Evolutionary conservation across 83 land plant species (phyloP).

Genomic region (Thuja plicata): DNA sequence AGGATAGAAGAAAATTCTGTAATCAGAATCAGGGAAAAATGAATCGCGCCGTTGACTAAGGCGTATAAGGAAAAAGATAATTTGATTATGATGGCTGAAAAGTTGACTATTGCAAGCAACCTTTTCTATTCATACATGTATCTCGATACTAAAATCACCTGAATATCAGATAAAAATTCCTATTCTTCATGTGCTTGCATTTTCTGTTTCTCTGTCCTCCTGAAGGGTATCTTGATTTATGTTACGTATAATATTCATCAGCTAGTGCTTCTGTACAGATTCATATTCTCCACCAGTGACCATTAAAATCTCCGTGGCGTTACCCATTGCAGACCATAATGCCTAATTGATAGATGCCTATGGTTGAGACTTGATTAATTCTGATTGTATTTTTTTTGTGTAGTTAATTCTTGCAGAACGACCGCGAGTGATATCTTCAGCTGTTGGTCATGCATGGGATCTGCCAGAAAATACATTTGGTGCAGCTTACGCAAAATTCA

Average conservation of each 20-base stretch:
- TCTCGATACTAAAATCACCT: too few species aligned
- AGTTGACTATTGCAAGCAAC: neutral
- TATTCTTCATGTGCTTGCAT: too few species aligned
- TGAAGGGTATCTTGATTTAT: too few species aligned
- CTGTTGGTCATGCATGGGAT: slow-evolving; percentile 91
- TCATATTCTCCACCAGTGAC: too few species aligned
- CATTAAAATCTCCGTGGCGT: neutral
- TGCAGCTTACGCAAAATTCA: slow-evolving; percentile 91
- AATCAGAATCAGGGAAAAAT: too few species aligned
- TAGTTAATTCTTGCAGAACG: slow-evolving; percentile 75
- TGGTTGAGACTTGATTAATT: neutral
- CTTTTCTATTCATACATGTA: too few species aligned
- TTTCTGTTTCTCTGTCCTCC: too few species aligned
- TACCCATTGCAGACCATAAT: neutral
- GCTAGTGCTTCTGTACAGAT: too few species aligned
- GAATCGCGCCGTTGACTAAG: neutral
- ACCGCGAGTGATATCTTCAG: slow-evolving; percentile 79
- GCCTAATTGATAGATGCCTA: neutral
- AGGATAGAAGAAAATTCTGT: too few species aligned
- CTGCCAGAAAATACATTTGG: slow-evolving; percentile 91
- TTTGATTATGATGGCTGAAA: neutral
- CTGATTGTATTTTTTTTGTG: neutral
- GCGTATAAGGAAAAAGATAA: neutral
- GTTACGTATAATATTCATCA: too few species aligned
- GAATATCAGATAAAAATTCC: too few species aligned